A percentile compares a stretch with the other conserved stretches of the same genome.
Evolutionary conservation across 1,284 basidiomycete genomes (phyloP).

Genomic region (Hypsizygus ulmarius): DNA sequence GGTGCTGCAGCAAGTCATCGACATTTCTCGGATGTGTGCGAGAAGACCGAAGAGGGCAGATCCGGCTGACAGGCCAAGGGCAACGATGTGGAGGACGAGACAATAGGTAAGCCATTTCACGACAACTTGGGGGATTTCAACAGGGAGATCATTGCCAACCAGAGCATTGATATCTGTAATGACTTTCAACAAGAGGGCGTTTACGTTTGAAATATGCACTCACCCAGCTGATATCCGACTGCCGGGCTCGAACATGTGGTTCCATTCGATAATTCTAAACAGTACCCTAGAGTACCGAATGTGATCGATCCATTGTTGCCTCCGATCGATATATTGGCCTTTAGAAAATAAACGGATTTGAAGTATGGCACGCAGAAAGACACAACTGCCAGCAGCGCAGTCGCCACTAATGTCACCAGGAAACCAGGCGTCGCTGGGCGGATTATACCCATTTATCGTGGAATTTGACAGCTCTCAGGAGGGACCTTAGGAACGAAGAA

Average conservation of each 20-base stretch:
- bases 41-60: constrained; percentile 78
- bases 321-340: constrained; percentile 57
- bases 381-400: constrained; percentile 74
- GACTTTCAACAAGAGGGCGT: constrained; percentile 6
- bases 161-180: constrained; percentile 73
- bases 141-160: constrained; percentile 58
- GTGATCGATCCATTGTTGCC: constrained; percentile 61
- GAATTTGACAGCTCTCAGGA: background rate
- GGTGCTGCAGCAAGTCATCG: constrained; percentile 82
- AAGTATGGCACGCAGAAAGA: constrained; percentile 85
- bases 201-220: constrained; percentile 27
- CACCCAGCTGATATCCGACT: constrained; percentile 83
- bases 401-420: constrained; percentile 71
- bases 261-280: constrained; percentile 51
- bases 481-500: background rate
- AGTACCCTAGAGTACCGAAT: constrained; percentile 87
- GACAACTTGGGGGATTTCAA: constrained; percentile 73
- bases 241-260: constrained; percentile 75
- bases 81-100: constrained; percentile 85
- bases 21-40: constrained; percentile 82
- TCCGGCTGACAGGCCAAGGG: constrained; percentile 67
- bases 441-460: constrained; percentile 49
- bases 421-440: constrained; percentile 85
- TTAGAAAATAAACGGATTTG: constrained; percentile 83
- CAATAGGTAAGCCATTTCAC: constrained; percentile 91